These are phyloP conservation scores for Eucalyptus cladocalyx DNA, from an alignment of 345 rosid genomes.

Conservation along the genomic window DNA sequence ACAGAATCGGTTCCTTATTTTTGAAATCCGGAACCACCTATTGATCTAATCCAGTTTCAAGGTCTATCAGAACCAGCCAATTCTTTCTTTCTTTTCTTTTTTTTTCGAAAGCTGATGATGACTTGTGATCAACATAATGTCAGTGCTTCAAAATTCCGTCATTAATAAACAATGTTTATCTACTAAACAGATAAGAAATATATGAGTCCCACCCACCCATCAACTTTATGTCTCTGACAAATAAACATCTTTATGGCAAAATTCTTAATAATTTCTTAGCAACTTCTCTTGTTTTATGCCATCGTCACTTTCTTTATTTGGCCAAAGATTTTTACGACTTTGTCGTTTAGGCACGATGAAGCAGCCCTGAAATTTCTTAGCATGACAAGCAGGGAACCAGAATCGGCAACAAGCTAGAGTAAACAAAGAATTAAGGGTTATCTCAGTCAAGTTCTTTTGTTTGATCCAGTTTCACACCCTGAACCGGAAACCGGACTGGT, in stretches of 20 bases:
- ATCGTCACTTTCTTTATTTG: background rate
- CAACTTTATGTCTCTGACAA: background rate
- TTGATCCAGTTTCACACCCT: background rate
- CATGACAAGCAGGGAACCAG: background rate
- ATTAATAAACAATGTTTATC: background rate
- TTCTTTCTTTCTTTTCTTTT: background rate
- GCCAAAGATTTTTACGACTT: background rate
- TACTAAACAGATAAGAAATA: background rate
- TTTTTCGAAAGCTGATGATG: background rate
- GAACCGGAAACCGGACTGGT: background rate
- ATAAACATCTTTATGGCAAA: background rate
- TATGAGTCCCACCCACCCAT: background rate
- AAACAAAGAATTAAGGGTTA: background rate
- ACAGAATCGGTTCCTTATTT: background rate
- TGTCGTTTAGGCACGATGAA: background rate
- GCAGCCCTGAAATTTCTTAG: background rate
- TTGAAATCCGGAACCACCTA: background rate
- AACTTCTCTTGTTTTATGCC: background rate
- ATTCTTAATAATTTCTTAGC: background rate
- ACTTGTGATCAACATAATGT: background rate
- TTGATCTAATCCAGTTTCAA: background rate
- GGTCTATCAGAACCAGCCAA: background rate
- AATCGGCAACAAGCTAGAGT: background rate
- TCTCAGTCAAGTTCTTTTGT: background rate
- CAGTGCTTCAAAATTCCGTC: background rate